Percentiles rank a stretch among this genome's conserved stretches.
Conservation (phyloP, 148 eudicot genomes). For the Fallopia convolvulus region DNA sequence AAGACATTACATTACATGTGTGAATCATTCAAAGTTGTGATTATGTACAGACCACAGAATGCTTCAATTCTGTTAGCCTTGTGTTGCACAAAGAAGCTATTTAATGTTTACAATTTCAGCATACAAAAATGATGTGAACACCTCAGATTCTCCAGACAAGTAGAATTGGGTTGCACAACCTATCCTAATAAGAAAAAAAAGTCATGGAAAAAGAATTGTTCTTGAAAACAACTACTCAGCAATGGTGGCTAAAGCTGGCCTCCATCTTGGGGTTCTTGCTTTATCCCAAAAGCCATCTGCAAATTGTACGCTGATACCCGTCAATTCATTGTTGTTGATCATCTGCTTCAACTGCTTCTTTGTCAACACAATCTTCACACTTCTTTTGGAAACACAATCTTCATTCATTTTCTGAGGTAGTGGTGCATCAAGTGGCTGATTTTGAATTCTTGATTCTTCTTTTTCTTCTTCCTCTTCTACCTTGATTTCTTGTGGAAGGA, state of each 20-base stretch:
- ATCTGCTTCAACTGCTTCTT: constrained; percentile 41
- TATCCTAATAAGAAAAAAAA: neutral
- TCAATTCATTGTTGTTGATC: constrained; percentile 26
- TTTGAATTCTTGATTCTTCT: neutral
- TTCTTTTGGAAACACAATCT: constrained; percentile 19
- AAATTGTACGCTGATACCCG: constrained; percentile 19
- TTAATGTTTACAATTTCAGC: neutral
- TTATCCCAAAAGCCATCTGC: constrained; percentile 23
- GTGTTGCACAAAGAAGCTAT: neutral
- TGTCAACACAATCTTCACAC: constrained; percentile 43
- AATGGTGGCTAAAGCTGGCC: constrained; percentile 44
- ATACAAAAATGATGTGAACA: constrained; percentile 6
- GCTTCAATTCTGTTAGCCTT: neutral
- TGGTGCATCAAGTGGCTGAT: constrained; percentile 7
- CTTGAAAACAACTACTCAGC: constrained; percentile 25
- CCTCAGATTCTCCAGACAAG: neutral
- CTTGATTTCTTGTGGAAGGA: neutral
- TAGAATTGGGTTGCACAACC: constrained; percentile 12
- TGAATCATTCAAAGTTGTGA: neutral
- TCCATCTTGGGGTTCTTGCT: constrained; percentile 16
- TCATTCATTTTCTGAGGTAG: constrained; percentile 16
- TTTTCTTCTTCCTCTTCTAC: neutral
- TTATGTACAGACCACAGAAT: constrained; percentile 1
- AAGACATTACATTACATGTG: neutral
- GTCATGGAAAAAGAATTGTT: neutral